Base-by-base conservation (phyloP, 1,284 basidiomycete species). In the Volvariella surrecta region DNA sequence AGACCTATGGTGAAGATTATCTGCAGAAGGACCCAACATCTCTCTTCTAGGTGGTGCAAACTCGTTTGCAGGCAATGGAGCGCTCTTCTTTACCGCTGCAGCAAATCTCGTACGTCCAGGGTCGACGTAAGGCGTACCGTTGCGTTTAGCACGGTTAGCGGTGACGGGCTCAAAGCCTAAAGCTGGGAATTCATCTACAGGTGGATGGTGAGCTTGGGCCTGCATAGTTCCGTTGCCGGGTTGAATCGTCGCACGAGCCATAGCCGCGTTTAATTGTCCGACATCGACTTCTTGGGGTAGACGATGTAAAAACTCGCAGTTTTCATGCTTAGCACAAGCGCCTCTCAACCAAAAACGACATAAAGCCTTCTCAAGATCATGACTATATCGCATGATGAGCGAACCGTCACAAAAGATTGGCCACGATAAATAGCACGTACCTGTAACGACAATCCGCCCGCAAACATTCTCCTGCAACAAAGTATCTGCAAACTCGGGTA, bases 291-390 rank as follows among this genome's bases (percentile, higher is more conserved):
- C 78, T 56, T 87, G 82, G 1, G 91, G 91, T 1, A 95, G 69
- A 55, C 89, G 87, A 57, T 95, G 91, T 55, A 95, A 63, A 62
- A 95, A 95, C 63, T 90, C 87, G 70, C 87, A 90, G 50, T 75
- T 80, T 47, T 95, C 92, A 41, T 91, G 85, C 62, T 97, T 97
- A 37, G 91, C 89, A 58, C 93, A 97, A 45, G 92, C 93, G 3
- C 95, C 95, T 40, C 93, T 79, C 32, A 99, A 74, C 95, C 95
- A 99, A 69, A 98, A 99, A 24, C 95, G 87, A 63, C 92, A 98
- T 17, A 97, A 64, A 0, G 94, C 94, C 34, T 91, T 79, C 59
- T 95, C 91, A 2, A 94, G 73, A 58, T 95, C 91, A 58, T 95
- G 89, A 52, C 88, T 90, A 54, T 3, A 48, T 21, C 18, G 48